Evolutionary conservation across 2,329 filamentous ascomycete species (phyloP), one percentile per base, ranked within the genome.

Genomic region (Orbilia quercus): DNA sequence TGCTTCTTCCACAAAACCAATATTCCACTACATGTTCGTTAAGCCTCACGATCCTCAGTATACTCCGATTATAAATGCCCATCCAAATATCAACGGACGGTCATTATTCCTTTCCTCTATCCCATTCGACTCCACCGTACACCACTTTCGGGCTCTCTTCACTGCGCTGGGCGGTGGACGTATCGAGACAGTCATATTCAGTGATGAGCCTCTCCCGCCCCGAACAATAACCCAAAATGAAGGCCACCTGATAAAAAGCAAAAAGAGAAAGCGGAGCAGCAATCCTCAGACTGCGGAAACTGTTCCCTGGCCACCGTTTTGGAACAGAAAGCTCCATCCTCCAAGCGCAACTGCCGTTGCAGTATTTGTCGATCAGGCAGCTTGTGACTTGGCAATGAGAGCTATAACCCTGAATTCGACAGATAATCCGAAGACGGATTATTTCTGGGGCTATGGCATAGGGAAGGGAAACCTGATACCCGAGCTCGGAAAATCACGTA

Each of bases 51-150:
- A 89, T 48, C 92, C 94, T 73, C 91, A 90, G 81, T 74, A 74
- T 28, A 74, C 70, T 0, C 64, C 62, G 12, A 50, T 69, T 9
- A 69, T 74, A 28, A 69, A 64, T 18, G 70, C 70, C 16, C 36
- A 85, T 91, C 42, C 88, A 91, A 12, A 90, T 90, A 6, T 84
- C 80, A 90, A 94, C 77, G 83, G 87, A 14, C 89, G 93, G 77
- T 92, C 91, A 74, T 85, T 99, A 16, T 99, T 96, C 81, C 80
- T 96, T n/a, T 90, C 93, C 75, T 98, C 99, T 78, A 82, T 96
- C 0, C 95, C 95, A 5, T 84, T 90, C 75, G 93, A 97, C 79
- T 89, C 91, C 70, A 96, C 91, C 2, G 89, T 91, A 65, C 80
- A 84, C 0, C 91, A 93, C 77, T 84, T 98, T 44, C 88, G 91